A percentile compares a stretch with the other conserved stretches of the same genome.
phyloP scores from a whole-genome alignment of 2,329 filamentous ascomycete genomes.

The Ilyonectria sp. region DNA sequence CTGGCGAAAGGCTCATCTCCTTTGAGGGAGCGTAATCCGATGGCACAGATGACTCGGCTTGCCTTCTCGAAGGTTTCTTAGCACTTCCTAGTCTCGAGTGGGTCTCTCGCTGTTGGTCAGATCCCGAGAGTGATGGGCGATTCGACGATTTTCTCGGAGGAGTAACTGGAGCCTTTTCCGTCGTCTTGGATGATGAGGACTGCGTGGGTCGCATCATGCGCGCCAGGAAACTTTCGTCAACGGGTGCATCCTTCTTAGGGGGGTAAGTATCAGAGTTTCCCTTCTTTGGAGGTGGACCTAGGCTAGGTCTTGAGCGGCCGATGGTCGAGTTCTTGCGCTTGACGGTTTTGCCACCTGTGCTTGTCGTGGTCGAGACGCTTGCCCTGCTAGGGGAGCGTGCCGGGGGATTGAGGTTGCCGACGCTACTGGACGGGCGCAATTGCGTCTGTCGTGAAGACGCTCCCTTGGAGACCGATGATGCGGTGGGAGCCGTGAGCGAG shows the following conservation, averaged over 20 bases:
- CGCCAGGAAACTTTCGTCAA: conserved; percentile 82
- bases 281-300: conserved; percentile 74
- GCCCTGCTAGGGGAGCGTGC: conserved; percentile 63
- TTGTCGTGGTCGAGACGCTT: conserved; percentile 55
- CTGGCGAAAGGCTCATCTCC: conserved; percentile 20
- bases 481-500: conserved; percentile 78
- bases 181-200: conserved; percentile 76
- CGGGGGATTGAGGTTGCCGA: conserved; percentile 51
- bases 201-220: conserved; percentile 86
- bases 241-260: conserved; percentile 67
- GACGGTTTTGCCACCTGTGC: conserved; percentile 50
- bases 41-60: conserved; percentile 13
- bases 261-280: conserved; percentile 40
- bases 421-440: conserved; percentile 52
- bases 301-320: conserved; percentile 64
- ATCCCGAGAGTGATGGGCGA: conserved; percentile 41
- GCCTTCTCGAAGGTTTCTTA: conserved; percentile 35
- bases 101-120: conserved; percentile 42
- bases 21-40: conserved; percentile 17
- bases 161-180: conserved; percentile 71
- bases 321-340: conserved; percentile 63
- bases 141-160: conserved; percentile 61
- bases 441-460: conserved; percentile 44
- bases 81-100: conserved; percentile 45
- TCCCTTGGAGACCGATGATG: conserved; percentile 76